Evolutionary conservation across 1,284 basidiomycete genomes (phyloP), one percentile per base, ranked within the genome.

Genomic region (Rugosomyces carneus): DNA sequence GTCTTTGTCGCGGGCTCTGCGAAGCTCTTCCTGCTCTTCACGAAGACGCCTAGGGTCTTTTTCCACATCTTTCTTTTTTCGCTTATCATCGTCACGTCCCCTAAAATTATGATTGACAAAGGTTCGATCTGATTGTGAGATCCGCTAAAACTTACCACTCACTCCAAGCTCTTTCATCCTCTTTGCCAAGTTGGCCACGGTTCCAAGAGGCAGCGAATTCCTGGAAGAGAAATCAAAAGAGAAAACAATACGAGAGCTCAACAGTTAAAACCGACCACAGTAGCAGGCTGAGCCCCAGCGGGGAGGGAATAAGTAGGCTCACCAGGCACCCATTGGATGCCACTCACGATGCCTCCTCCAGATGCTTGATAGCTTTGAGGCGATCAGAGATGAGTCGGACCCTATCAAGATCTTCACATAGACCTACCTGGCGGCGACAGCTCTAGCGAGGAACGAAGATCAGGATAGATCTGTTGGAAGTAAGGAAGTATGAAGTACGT

Each of bases 251-350:
- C 37, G 18, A 43, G 24, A 23, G 21, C 21, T 44, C 20, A 27
- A 11, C n/a, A n/a, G n/a, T n/a, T n/a, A 19, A 54, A 19, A 60
- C 71, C 59, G 47, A 81, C 82, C 43, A 69, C 58, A 55, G 64
- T 72, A 7, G 82, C 82, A 8, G 79, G 80, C 39, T 70, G 72
- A 26, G 79, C 80, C 5, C 78, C 80, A 16, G 61, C 39, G 32
- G 83, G 84, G 27, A 80, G 53, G 34, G 79, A 70, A 39, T 73
- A 68, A 0, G 80, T 81, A 2, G 81, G 71, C 55, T 86, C 84
- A 10, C 74, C 76, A 18, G 84, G 82, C 18, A 85, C 71, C 86
- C 84, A 88, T 58, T 87, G 84, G 47, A 86, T 84, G 19, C 84
- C 84, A 47, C 62, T 74, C 27, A 87, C 75, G 26, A 81, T 55